A percentile compares a stretch with the other conserved stretches of the same genome.
These are phyloP conservation scores for Ascochyta viciae-villosae DNA, from an alignment of 2,329 filamentous ascomycete genomes.

Conservation along the genomic window DNA sequence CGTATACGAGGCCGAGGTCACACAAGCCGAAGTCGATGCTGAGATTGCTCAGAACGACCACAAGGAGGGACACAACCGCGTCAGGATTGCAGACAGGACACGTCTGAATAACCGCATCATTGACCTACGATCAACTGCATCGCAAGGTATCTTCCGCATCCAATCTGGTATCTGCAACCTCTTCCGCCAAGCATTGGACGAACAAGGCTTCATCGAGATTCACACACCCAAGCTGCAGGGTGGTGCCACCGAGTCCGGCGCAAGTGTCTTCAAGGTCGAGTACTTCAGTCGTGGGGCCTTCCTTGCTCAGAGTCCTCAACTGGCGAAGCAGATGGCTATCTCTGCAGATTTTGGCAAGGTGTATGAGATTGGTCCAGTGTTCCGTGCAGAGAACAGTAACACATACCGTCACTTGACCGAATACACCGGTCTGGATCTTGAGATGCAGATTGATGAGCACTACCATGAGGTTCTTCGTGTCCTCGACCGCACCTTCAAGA, in stretches of 20 bases:
- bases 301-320: conserved; percentile 87
- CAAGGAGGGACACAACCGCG: conserved; percentile 63
- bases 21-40: conserved; percentile 62
- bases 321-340: conserved; percentile 93
- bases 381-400: conserved; percentile 94
- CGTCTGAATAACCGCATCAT: conserved; percentile 81
- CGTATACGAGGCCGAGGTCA: conserved; percentile 73
- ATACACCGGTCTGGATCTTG: conserved; percentile 90
- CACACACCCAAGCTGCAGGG: conserved; percentile 93
- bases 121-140: conserved; percentile 83
- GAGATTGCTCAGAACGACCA: conserved; percentile 59
- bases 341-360: conserved; percentile 88
- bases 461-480: conserved; percentile 86
- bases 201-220: conserved; percentile 85
- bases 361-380: conserved; percentile 89
- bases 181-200: conserved; percentile 79
- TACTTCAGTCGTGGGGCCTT: conserved; percentile 90
- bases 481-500: conserved; percentile 82
- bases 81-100: conserved; percentile 73
- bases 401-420: conserved; percentile 94
- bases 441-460: conserved; percentile 88
- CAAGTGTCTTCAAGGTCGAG: conserved; percentile 88
- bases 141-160: conserved; percentile 87
- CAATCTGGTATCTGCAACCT: conserved; percentile 80
- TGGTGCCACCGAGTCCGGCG: conserved; percentile 87